phyloP scores from a whole-genome alignment of 164 flowering plant species.

The Macadamia integrifolia region DNA sequence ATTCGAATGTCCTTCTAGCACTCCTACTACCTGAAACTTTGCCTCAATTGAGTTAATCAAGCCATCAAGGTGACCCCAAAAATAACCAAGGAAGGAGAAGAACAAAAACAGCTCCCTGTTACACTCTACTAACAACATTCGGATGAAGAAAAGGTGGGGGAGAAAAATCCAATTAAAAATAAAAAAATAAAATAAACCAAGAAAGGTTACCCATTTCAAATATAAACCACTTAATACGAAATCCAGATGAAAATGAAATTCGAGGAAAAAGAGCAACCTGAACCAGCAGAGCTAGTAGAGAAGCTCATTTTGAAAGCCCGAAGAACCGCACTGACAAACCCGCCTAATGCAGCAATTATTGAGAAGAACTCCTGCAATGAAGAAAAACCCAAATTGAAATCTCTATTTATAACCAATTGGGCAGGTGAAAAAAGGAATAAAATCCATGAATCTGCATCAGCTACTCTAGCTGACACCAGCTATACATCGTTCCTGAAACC shows the following conservation, averaged over 20 bases:
- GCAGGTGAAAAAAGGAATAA: slow-evolving; percentile 29
- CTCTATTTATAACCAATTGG: slow-evolving; percentile 57
- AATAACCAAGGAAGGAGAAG: neutral
- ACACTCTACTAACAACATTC: neutral
- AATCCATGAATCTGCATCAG: slow-evolving; percentile 38
- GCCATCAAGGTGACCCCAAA: neutral
- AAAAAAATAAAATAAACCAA: neutral
- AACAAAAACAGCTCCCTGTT: neutral
- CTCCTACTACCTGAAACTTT: slow-evolving; percentile 45
- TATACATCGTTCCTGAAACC: slow-evolving; percentile 30
- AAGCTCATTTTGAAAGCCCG: slow-evolving; percentile 56
- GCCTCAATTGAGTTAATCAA: neutral
- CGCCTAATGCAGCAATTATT: slow-evolving; percentile 18
- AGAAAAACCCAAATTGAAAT: slow-evolving; percentile 24
- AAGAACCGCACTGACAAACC: slow-evolving; percentile 14
- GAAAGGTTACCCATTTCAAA: neutral
- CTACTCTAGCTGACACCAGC: slow-evolving; percentile 41
- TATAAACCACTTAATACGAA: neutral
- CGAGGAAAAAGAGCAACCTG: slow-evolving; percentile 51
- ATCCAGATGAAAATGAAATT: neutral
- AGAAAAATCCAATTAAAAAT: neutral
- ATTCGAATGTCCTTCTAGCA: slow-evolving; percentile 51
- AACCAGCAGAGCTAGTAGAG: slow-evolving; percentile 43
- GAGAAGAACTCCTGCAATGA: slow-evolving; percentile 43
- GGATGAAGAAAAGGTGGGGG: too few species aligned